Percentiles rank a stretch among this genome's conserved stretches.
Evolutionary conservation across 2,329 filamentous ascomycete genomes (phyloP).

Genomic region (Phyllosticta paracitricarpa): DNA sequence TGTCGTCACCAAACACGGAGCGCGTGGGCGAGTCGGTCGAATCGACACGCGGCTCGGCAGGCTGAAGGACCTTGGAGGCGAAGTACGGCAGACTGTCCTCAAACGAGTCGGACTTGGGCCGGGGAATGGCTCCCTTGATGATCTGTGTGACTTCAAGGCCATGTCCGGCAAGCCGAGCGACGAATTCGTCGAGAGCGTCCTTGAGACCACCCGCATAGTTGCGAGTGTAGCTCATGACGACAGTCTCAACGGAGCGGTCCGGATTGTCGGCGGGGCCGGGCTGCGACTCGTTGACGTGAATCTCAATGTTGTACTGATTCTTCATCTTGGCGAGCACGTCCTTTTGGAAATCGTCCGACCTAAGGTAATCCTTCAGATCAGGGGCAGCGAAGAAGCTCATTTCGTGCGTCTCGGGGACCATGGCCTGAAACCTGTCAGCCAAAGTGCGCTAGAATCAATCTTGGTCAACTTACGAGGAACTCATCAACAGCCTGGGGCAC

Average conservation of each 20-base stretch:
- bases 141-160: constrained; percentile 72
- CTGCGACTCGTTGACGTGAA: constrained; percentile 53
- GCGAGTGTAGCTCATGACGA: constrained; percentile 62
- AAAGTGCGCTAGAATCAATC: not conserved
- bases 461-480: constrained; percentile 53
- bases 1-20: constrained; percentile 70
- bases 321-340: constrained; percentile 79
- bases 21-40: constrained; percentile 84
- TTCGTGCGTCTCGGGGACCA: constrained; percentile 95
- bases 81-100: constrained; percentile 96
- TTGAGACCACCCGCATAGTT: constrained; percentile 94
- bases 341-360: constrained; percentile 67
- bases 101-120: constrained; percentile 98
- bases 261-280: constrained; percentile 31
- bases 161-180: constrained; percentile 73
- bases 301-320: constrained; percentile 83
- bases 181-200: constrained; percentile 91
- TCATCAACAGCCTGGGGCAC: constrained; percentile 94
- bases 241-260: constrained; percentile 35
- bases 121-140: constrained; percentile 87
- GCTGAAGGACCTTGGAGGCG: constrained; percentile 90
- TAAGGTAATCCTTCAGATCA: constrained; percentile 70
- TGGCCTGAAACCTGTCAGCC: constrained; percentile 50
- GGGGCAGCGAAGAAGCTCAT: constrained; percentile 69
- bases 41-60: constrained; percentile 65